phyloP scores from a whole-genome alignment of 306 rosid species.

The Medicago lupulina region DNA sequence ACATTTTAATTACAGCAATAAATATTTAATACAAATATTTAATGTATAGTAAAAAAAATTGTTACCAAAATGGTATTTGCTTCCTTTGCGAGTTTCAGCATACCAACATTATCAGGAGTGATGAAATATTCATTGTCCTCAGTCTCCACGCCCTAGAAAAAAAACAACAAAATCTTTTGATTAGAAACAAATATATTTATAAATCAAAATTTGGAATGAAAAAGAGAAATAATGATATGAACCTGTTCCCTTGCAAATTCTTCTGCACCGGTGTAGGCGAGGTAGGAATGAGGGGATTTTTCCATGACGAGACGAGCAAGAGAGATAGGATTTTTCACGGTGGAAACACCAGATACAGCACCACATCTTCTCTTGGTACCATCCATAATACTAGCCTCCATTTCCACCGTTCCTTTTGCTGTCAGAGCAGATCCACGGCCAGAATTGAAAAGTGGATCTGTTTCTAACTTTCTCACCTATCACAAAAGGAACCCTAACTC shows the following conservation, averaged over 20 bases:
- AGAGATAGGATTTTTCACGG: constrained; percentile 85
- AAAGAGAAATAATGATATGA: background rate
- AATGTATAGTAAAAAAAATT: background rate
- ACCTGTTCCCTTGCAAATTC: constrained; percentile 85
- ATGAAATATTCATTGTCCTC: constrained; percentile 82
- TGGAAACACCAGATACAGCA: constrained; percentile 82
- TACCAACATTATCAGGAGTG: constrained; percentile 78
- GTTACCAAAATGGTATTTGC: constrained; percentile 82
- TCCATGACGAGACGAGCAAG: constrained; percentile 97
- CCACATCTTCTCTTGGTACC: constrained; percentile 88
- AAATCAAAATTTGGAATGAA: background rate
- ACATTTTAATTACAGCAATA: background rate
- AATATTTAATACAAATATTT: background rate
- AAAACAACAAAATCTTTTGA: background rate
- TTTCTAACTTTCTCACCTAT: constrained; percentile 82
- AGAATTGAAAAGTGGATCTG: constrained; percentile 85
- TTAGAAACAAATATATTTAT: background rate
- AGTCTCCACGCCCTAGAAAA: constrained; percentile 69
- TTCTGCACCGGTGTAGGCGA: constrained; percentile 90
- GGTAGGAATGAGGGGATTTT: constrained; percentile 94
- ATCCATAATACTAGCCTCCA: constrained; percentile 98
- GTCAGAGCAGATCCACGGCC: constrained; percentile 96
- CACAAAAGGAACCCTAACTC: background rate
- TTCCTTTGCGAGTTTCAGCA: constrained; percentile 89
- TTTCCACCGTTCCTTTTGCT: constrained; percentile 83